Base-by-base conservation (phyloP, 2,329 filamentous ascomycete genomes). In the Dactylella cylindrospora region DNA sequence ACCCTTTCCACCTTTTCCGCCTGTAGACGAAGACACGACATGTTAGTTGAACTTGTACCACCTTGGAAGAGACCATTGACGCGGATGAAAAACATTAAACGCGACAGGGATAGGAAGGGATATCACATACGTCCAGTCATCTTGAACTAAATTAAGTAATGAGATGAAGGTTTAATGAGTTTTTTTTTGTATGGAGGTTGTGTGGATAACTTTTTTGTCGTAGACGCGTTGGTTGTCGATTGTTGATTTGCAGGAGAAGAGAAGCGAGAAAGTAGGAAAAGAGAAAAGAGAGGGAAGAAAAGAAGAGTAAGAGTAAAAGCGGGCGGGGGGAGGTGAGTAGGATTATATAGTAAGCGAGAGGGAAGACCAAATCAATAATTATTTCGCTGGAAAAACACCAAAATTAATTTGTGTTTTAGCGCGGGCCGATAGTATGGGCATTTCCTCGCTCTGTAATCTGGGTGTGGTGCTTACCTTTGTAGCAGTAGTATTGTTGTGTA, bases 1-100 rank as follows among this genome's bases (percentile, higher is more conserved):
- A 76, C 90, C 90, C 84, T 95, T 95, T 76, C 90, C 90, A 77
- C 90, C 90, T 80, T 95, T 94, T 76, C 89, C 89, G 76, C 88
- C 88, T 93, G 71, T 71, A 66, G 65, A 68, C 65, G 66, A 66
- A 60, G 33, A 53, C 20, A 69, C 55, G 64, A 71, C 71, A 70
- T 69, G 77, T 83, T 71, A 83, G 77, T 73, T 70, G n/a, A n/a
- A n/a, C n/a, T n/a, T n/a, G n/a, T n/a, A n/a, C n/a, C n/a, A n/a
- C n/a, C n/a, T n/a, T n/a, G n/a, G n/a, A n/a, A n/a, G n/a, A n/a
- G n/a, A n/a, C n/a, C n/a, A n/a, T n/a, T 22, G 12, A 52, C 46
- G 15, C 28, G 25, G 41, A 35, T 15, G 39, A 5, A 32, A 28
- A 15, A 25, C 22, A 40, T 36, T 17, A 9, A n/a, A n/a, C n/a